A percentile compares a stretch with the other conserved stretches of the same genome.
These are phyloP conservation scores for Salix exigua DNA, from an alignment of 345 rosid species.

Conservation along the genomic window DNA sequence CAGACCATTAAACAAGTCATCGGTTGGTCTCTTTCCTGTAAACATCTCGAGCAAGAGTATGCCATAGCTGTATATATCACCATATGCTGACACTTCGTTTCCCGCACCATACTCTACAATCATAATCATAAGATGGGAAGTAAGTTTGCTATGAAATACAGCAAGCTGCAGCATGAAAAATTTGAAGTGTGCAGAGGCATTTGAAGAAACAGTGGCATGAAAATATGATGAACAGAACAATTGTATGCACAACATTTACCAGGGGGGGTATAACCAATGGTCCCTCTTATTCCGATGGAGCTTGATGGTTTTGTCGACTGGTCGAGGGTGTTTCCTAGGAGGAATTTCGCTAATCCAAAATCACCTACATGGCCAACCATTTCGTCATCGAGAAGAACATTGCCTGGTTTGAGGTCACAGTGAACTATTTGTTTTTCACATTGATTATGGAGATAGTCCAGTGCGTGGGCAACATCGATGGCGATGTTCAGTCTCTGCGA, in stretches of 20 bases:
- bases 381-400: not conserved
- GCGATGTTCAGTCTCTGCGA: not conserved
- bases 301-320: not conserved
- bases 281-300: not conserved
- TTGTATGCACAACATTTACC: not conserved
- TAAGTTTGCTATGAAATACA: no score
- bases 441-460: not conserved
- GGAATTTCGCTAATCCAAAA: not conserved
- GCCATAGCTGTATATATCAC: conserved; percentile 7
- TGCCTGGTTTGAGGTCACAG: not conserved
- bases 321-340: not conserved
- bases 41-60: conserved; percentile 3
- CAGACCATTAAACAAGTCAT: not conserved
- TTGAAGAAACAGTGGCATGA: no score
- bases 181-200: no score
- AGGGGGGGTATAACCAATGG: not conserved
- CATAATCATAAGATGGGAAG: no score
- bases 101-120: conserved; percentile 8
- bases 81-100: not conserved
- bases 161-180: no score
- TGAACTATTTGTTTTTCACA: not conserved
- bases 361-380: not conserved
- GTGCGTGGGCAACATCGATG: not conserved
- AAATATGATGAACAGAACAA: not conserved
- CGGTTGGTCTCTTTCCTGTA: conserved; percentile 1